phyloP scores from a whole-genome alignment of 768 basidiomycete species.

The Podaxis sp. region DNA sequence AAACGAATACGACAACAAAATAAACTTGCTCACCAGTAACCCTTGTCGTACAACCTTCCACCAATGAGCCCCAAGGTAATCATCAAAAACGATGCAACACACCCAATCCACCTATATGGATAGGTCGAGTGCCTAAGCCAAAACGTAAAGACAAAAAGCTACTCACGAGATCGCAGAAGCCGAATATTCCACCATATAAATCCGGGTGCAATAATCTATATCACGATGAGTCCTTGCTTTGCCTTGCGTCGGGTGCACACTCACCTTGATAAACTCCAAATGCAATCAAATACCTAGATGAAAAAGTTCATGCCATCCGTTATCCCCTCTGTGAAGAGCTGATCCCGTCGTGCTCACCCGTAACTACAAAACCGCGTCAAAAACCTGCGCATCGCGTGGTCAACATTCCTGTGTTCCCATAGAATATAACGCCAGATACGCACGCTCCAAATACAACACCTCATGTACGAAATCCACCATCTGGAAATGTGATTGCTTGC shows the following conservation, averaged over 20 bases:
- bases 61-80: conserved; percentile 39
- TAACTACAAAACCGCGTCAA: conserved; percentile 39
- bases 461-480: conserved; percentile 6
- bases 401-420: too few species aligned
- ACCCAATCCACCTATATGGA: conserved; percentile 27
- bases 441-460: conserved; percentile 10
- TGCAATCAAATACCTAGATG: conserved; percentile 32
- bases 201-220: conserved; percentile 38
- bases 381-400: conserved; percentile 23
- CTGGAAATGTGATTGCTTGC: neutral
- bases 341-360: conserved; percentile 24
- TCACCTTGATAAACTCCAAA: conserved; percentile 46
- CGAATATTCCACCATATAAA: conserved; percentile 34
- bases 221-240: neutral
- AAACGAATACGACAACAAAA: neutral
- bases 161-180: conserved; percentile 40
- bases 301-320: too few species aligned
- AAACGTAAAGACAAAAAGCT: neutral
- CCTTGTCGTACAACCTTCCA: conserved; percentile 46
- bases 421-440: neutral
- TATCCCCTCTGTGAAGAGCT: neutral
- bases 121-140: neutral
- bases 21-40: conserved; percentile 42
- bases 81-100: conserved; percentile 43
- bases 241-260: neutral